phyloP scores from a whole-genome alignment of 148 eudicot genomes.

The Simmondsia chinensis region DNA sequence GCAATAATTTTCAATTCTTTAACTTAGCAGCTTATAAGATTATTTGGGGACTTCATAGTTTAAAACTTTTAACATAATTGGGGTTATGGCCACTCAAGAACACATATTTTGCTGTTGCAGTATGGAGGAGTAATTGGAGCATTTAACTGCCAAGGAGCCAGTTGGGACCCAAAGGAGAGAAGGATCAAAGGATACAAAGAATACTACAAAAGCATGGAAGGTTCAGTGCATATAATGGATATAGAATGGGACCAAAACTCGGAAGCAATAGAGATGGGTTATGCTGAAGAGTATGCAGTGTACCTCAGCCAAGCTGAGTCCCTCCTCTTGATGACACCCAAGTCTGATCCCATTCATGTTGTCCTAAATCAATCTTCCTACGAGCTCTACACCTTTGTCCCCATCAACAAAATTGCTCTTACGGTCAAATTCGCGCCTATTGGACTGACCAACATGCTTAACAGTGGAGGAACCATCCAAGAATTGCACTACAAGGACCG shows the following conservation, averaged over 20 bases:
- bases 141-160: slow-evolving; percentile 55
- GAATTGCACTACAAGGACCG: slow-evolving; percentile 21
- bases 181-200: slow-evolving; percentile 40
- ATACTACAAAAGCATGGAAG: slow-evolving; percentile 36
- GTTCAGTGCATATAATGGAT: slow-evolving; percentile 26
- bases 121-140: slow-evolving; percentile 51
- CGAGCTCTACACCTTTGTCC: slow-evolving; percentile 54
- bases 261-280: slow-evolving; percentile 21
- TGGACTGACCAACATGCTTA: slow-evolving; percentile 53
- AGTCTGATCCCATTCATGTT: slow-evolving; percentile 21
- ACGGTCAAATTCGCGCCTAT: slow-evolving; percentile 41
- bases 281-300: slow-evolving; percentile 46
- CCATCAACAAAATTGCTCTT: slow-evolving; percentile 21
- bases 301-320: slow-evolving; percentile 38
- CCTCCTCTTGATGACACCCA: slow-evolving; percentile 10
- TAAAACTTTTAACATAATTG: too few species aligned
- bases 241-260: slow-evolving; percentile 45
- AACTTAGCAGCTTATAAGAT: too few species aligned
- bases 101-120: too few species aligned
- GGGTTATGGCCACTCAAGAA: too few species aligned
- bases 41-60: too few species aligned
- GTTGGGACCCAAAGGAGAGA: slow-evolving; percentile 43
- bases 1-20: too few species aligned
- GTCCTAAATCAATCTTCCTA: slow-evolving; percentile 32
- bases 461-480: slow-evolving; percentile 46